Base-by-base conservation (phyloP, 2,329 filamentous ascomycete genomes). In the Pseudogymnoascus sp. region DNA sequence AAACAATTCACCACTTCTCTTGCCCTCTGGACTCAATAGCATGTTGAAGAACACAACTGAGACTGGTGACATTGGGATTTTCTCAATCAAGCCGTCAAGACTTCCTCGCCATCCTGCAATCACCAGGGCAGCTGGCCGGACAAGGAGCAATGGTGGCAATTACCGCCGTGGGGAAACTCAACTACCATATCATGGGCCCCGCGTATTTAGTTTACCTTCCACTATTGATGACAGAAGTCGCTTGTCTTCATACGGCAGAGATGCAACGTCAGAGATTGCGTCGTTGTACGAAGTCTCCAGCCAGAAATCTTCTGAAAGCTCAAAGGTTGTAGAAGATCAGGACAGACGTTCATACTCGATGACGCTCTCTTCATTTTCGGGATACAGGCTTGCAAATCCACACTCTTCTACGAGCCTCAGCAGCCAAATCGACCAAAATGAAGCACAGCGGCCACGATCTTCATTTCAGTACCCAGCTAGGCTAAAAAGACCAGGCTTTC, bases 11-110 rank as follows among this genome's bases (percentile, higher is more conserved):
- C 59, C 74, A 79, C 11, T 75, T 73, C 50, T 80, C 76, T 36
- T 70, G 1, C 81, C 82, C 0, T 81, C 79, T 4, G 81, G 81
- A 1, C 73, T 86, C n/a, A 79, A 84, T 66, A 81, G 82, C 70
- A 86, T 87, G 84, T 75, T 87, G 63, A 86, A 82, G 73, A 86
- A 81, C 3, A 85, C 82, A 1, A 86, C 84, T 0, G 84, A 87
- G 68, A 85, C 83, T 7, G 84, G 84, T n/a, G 83, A 87, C 66
- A 84, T 85, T 65, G 83, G 83, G 4, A 72, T 81, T 58, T 86
- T 85, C 70, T 83, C 81, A 59, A 82, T 84, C 66, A 77, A 75
- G 54, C 74, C 78, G 6, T 69, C 72, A 41, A 69, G 71, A 31
- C 61, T 71, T 57, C 67, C 70, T 17, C 66, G 37, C 59, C 64